A percentile compares a stretch with the other conserved stretches of the same genome.
phyloP scores from a whole-genome alignment of 306 rosid species.

The Rosa chinensis region DNA sequence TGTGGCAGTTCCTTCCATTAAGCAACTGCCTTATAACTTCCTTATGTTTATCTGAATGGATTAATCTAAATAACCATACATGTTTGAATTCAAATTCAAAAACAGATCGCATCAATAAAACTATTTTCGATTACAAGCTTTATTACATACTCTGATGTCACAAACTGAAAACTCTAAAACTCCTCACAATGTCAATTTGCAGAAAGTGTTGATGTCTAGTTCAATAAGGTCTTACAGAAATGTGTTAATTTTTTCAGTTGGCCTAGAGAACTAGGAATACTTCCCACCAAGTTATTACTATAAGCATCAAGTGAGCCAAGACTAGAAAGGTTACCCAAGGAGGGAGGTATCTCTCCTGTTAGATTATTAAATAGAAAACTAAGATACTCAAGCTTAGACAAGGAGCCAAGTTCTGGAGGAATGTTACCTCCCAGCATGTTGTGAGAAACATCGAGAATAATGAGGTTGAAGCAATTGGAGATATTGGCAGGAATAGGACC shows the following conservation, averaged over 20 bases:
- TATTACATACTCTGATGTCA: too few relatives aligned
- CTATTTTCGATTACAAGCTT: too few relatives aligned
- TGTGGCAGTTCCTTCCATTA: too few relatives aligned
- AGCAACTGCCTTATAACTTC: too few relatives aligned
- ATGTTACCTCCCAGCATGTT: constrained; percentile 19
- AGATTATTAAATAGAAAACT: background rate
- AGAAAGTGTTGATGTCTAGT: too few relatives aligned
- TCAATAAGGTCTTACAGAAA: too few relatives aligned
- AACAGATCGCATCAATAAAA: too few relatives aligned
- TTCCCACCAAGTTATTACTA: constrained; percentile 14
- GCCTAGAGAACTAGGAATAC: constrained; percentile 14
- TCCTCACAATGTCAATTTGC: too few relatives aligned
- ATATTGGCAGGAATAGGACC: background rate
- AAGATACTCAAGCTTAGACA: background rate
- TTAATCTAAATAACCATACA: too few relatives aligned
- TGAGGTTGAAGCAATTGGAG: background rate
- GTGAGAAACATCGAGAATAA: background rate
- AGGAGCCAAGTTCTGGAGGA: constrained; percentile 18
- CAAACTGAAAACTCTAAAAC: too few relatives aligned
- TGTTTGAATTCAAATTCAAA: too few relatives aligned
- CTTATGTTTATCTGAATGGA: too few relatives aligned
- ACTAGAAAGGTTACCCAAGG: constrained; percentile 21
- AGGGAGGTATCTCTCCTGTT: constrained; percentile 23
- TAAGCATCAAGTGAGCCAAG: fast-evolving
- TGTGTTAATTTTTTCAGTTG: background rate